Percentiles rank a stretch among this genome's conserved stretches.
phyloP scores from a whole-genome alignment of 306 rosid species.

The Glycine tomentella region DNA sequence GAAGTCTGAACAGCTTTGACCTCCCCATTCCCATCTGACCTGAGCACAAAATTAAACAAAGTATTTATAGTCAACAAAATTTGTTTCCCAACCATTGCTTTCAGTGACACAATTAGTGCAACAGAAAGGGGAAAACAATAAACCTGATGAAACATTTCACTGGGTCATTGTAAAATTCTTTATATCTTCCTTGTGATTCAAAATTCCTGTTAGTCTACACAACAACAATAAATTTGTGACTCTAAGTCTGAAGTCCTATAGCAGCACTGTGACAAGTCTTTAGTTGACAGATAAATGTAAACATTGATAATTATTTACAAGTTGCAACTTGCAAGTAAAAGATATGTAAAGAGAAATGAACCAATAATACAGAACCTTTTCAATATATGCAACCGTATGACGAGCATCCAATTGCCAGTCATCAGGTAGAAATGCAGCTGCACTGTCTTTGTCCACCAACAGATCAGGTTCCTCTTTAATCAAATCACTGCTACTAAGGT shows the following conservation, averaged over 20 bases:
- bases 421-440: constrained; percentile 83
- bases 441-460: constrained; percentile 58
- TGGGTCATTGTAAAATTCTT: constrained; percentile 79
- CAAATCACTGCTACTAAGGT: constrained; percentile 70
- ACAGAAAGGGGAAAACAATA: neutral
- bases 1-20: constrained; percentile 70
- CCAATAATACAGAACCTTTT: constrained; percentile 59
- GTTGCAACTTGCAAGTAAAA: neutral
- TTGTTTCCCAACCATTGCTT: constrained; percentile 7
- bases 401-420: constrained; percentile 92
- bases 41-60: constrained; percentile 45
- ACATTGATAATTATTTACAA: no score
- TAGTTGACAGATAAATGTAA: no score
- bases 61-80: constrained; percentile 32
- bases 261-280: neutral
- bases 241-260: constrained; percentile 20
- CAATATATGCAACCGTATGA: constrained; percentile 62
- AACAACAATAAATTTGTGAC: constrained; percentile 26
- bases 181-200: constrained; percentile 72
- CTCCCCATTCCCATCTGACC: constrained; percentile 65
- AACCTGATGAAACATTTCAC: constrained; percentile 78
- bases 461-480: constrained; percentile 75
- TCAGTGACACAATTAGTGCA: neutral
- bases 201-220: constrained; percentile 73
- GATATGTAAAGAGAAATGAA: neutral